phyloP scores from a whole-genome alignment of 1,284 basidiomycete genomes.

The Rhodotorula sp. region DNA sequence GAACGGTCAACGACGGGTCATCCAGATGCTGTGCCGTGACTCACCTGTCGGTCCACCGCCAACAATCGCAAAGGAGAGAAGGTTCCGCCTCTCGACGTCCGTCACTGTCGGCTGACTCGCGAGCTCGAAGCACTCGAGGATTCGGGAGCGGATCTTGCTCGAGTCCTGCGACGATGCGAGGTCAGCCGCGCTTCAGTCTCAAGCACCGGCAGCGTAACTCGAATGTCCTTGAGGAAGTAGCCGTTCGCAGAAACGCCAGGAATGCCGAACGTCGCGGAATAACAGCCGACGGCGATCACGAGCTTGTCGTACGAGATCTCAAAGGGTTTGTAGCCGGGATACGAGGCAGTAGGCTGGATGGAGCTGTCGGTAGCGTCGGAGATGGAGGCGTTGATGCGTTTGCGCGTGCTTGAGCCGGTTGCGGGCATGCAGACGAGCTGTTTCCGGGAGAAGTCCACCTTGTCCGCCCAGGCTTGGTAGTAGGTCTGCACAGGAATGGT shows the following conservation, averaged over 20 bases:
- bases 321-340: constrained; percentile 50
- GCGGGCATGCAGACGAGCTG: constrained; percentile 51
- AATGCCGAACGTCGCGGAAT: constrained; percentile 68
- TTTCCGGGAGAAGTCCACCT: constrained; percentile 62
- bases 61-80: constrained; percentile 77
- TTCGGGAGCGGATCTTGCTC: constrained; percentile 68
- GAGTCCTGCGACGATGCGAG: constrained; percentile 61
- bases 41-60: constrained; percentile 54
- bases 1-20: background rate
- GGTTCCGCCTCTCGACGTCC: constrained; percentile 62
- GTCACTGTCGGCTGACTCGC: constrained; percentile 68
- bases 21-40: background rate
- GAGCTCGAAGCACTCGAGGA: constrained; percentile 77
- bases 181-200: background rate
- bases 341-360: constrained; percentile 17
- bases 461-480: constrained; percentile 52
- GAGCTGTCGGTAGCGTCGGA: background rate
- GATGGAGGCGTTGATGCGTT: background rate
- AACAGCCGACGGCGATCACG: constrained; percentile 77
- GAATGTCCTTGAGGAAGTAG: constrained; percentile 67
- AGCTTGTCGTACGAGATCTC: constrained; percentile 72
- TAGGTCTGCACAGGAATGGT: constrained; percentile 40
- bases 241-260: constrained; percentile 66
- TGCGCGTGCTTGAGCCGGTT: constrained; percentile 7
- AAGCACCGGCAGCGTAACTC: constrained; percentile 57